These are phyloP conservation scores for Hypoxylon sp. DNA, from an alignment of 2,329 filamentous ascomycete species.

Conservation along the genomic window DNA sequence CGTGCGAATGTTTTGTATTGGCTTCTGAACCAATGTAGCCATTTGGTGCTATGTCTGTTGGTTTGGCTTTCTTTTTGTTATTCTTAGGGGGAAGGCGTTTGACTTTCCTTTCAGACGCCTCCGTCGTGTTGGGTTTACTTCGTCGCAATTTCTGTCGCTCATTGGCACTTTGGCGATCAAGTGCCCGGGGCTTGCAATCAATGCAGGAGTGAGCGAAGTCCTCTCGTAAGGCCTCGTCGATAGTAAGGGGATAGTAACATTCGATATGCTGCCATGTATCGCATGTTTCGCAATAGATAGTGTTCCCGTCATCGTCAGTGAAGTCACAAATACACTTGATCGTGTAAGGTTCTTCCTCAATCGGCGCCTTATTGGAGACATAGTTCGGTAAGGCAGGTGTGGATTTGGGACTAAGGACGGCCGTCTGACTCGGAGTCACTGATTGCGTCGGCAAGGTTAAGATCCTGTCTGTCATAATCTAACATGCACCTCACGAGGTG, in stretches of 20 bases:
- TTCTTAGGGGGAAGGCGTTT: constrained; percentile 84
- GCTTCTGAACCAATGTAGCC: constrained; percentile 75
- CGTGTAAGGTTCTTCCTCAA: constrained; percentile 87
- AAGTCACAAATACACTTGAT: constrained; percentile 99
- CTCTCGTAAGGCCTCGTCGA: constrained; percentile 78
- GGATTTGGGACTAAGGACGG: constrained; percentile 59
- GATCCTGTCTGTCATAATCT: constrained; percentile 76
- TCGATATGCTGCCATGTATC: constrained; percentile 99
- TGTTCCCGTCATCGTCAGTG: constrained; percentile 95
- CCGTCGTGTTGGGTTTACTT: constrained; percentile 58
- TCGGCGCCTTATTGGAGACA: constrained; percentile 62
- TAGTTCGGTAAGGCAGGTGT: constrained; percentile 59
- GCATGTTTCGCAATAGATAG: constrained; percentile 95
- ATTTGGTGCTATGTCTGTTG: constrained; percentile 76
- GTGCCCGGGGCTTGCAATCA: constrained; percentile 84
- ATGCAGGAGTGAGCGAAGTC: constrained; percentile 87
- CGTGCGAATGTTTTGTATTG: constrained; percentile 63
- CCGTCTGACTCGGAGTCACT: constrained; percentile 68
- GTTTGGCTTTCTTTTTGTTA: constrained; percentile 90
- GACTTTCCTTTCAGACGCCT: constrained; percentile 76
- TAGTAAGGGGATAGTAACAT: constrained; percentile 88
- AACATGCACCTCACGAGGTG: constrained; percentile 62
- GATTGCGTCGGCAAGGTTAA: constrained; percentile 68
- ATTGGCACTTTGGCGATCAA: constrained; percentile 82
- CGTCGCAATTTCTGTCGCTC: constrained; percentile 78